Conservation (phyloP, 2,329 filamentous ascomycete species). For the Xylariales sp. region DNA sequence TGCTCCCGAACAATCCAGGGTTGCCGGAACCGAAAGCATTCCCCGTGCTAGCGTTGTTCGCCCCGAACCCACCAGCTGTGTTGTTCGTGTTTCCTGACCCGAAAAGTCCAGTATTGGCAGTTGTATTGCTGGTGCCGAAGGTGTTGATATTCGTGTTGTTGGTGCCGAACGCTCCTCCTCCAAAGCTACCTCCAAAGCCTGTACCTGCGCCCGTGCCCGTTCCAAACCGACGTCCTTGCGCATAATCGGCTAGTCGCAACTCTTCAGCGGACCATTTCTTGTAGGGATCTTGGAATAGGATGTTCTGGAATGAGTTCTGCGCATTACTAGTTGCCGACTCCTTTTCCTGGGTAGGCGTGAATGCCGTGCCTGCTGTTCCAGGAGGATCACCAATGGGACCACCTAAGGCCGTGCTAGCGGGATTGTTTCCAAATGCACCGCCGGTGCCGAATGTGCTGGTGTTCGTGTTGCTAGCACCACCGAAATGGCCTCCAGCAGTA, state of each 20-base stretch:
- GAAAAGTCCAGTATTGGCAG: constrained; percentile 21
- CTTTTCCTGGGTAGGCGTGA: constrained; percentile 68
- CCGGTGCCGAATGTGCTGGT: constrained; percentile 31
- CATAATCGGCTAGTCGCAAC: constrained; percentile 79
- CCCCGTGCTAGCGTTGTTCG: constrained; percentile 18
- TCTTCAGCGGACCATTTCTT: constrained; percentile 89
- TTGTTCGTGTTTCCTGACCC: constrained; percentile 15
- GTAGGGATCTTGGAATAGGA: constrained; percentile 74
- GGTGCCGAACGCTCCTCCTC: constrained; percentile 11
- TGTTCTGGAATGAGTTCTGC: constrained; percentile 69
- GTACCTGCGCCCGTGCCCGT: constrained; percentile 80
- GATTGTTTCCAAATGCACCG: constrained; percentile 40
- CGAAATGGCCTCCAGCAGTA: constrained; percentile 42
- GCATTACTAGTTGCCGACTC: constrained; percentile 51
- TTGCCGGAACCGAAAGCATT: constrained; percentile 33
- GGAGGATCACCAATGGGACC: constrained; percentile 53
- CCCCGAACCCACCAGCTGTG: constrained; percentile 20
- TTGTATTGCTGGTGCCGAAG: constrained; percentile 23
- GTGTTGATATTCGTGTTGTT: constrained; percentile 15
- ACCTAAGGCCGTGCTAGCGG: constrained; percentile 41
- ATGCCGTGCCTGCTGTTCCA: constrained; percentile 66
- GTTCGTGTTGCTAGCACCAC: constrained; percentile 27
- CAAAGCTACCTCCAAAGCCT: constrained; percentile 36
- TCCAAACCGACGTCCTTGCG: constrained; percentile 77
- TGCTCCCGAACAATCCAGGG: constrained; percentile 40